These are phyloP conservation scores for Dorcoceras hygrometricum DNA, from an alignment of 257 asterid genomes.

Conservation along the genomic window DNA sequence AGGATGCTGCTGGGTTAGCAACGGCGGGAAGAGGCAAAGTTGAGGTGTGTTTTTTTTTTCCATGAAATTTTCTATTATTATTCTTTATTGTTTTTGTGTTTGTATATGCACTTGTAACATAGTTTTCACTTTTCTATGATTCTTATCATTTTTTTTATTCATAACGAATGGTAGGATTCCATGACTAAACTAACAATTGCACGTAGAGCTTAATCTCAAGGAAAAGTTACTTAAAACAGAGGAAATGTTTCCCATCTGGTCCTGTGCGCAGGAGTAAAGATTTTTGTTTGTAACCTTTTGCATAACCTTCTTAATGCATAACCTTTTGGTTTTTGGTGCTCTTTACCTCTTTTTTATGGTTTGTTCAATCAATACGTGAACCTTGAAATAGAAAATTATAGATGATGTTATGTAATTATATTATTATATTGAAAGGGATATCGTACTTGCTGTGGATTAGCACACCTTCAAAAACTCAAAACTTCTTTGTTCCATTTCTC, in stretches of 20 bases:
- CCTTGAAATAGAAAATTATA: not conserved
- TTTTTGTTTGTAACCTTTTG: not conserved
- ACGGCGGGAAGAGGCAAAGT: constrained; percentile 67
- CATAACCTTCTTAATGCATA: too few species aligned
- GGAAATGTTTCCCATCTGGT: not conserved
- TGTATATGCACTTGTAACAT: not conserved
- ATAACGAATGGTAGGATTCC: not conserved
- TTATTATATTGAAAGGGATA: not conserved
- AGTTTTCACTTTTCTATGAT: not conserved
- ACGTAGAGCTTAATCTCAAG: not conserved
- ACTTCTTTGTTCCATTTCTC: not conserved
- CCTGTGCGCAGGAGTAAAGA: not conserved
- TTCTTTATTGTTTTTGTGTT: not conserved
- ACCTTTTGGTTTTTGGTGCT: too few species aligned
- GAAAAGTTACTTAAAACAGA: not conserved
- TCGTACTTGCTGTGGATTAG: not conserved
- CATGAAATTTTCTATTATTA: not conserved
- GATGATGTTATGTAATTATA: not conserved
- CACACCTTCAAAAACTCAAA: not conserved
- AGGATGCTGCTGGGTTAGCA: constrained; percentile 58
- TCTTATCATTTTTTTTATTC: not conserved
- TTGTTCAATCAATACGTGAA: too few species aligned
- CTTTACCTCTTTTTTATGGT: too few species aligned
- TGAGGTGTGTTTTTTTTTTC: constrained; percentile 47
- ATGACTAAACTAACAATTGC: not conserved